Evolutionary conservation across 2,329 filamentous ascomycete genomes (phyloP).

Genomic region (Calycina marina): DNA sequence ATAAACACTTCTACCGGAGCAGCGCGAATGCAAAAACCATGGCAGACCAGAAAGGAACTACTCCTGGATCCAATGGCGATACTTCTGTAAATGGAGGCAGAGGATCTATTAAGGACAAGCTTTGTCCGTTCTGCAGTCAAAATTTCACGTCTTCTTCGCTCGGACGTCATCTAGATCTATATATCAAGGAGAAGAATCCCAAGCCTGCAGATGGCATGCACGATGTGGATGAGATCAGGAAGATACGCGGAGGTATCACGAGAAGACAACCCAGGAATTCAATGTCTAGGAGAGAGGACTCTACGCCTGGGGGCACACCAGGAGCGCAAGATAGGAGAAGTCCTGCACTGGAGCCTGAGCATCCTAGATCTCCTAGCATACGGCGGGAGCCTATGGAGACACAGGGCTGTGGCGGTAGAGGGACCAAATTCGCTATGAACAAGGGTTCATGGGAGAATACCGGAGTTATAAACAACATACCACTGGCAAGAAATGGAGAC

Average conservation of each 20-base stretch:
- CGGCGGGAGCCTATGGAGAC: constrained; percentile 22
- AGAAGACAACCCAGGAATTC: constrained; percentile 65
- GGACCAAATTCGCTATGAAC: constrained; percentile 18
- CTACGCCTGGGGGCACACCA: constrained; percentile 41
- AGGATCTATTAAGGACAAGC: constrained; percentile 55
- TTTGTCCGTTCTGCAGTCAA: constrained; percentile 77
- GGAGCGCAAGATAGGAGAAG: constrained; percentile 24
- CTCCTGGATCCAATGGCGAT: constrained; percentile 22
- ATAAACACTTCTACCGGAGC: neutral
- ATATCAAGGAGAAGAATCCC: constrained; percentile 86
- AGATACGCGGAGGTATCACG: constrained; percentile 73
- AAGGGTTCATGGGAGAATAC: constrained; percentile 59
- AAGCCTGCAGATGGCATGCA: constrained; percentile 78
- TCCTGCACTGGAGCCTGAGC: constrained; percentile 21
- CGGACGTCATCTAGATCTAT: constrained; percentile 84
- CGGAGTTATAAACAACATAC: constrained; percentile 64
- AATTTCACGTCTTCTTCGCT: constrained; percentile 88
- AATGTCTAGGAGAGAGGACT: constrained; percentile 35
- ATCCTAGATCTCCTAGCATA: constrained; percentile 20
- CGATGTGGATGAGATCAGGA: constrained; percentile 76
- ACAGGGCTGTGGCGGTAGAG: constrained; percentile 26
- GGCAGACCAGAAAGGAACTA: constrained; percentile 23
- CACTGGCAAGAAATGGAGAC: constrained; percentile 34
- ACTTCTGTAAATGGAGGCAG: constrained; percentile 20
- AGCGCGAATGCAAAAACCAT: constrained; percentile 12